Evolutionary conservation across 2,329 filamentous ascomycete species (phyloP), one percentile per base, ranked within the genome.

Genomic region (Microdochium nivale): DNA sequence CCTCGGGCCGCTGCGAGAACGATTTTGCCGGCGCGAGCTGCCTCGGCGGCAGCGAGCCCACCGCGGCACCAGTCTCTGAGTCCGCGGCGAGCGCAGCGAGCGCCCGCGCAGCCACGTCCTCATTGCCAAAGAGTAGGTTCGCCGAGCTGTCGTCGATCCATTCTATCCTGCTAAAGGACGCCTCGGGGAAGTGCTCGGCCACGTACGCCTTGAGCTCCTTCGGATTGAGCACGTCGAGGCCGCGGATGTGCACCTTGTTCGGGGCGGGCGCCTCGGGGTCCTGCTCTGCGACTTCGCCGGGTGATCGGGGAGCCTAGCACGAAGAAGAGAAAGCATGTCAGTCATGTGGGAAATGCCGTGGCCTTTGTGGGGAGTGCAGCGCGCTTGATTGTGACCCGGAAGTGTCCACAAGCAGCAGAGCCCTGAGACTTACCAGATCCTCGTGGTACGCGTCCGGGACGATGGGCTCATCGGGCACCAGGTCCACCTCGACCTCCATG

Each of bases 111-210:
- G 81, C 81, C 7, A 67, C 64, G 24, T 67, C 63, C 14, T 81
- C 73, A 7, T 76, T 76, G 37, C 70, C 73, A 70, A 94, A 97
- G 50, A 95, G 69, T 50, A 96, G 75, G 65, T 97, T 97, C 55
- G 90, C 89, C 0, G 90, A 92, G 7, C 82, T 84, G 67, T 99
- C 94, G 66, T 97, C 89, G 58, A 99, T 90, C 94, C 94, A 99
- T 70, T 97, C 90, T 56, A 96, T 76, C 55, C 80, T 78, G 52
- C 79, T 73, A 52, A 84, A 74, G 50, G 72, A 63, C 51, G 77
- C 74, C 14, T 68, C 65, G 33, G 76, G 71, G 61, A 80, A 90
- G 66, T 94, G 80, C 56, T 88, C 78, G 48, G 75, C 70, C 9
- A 89, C 81, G 60, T 90, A 96, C 53, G 79, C 75, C 59, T 87